These are phyloP conservation scores for Rhododendron mucronatum DNA, from an alignment of 148 eudicot species.

Conservation along the genomic window DNA sequence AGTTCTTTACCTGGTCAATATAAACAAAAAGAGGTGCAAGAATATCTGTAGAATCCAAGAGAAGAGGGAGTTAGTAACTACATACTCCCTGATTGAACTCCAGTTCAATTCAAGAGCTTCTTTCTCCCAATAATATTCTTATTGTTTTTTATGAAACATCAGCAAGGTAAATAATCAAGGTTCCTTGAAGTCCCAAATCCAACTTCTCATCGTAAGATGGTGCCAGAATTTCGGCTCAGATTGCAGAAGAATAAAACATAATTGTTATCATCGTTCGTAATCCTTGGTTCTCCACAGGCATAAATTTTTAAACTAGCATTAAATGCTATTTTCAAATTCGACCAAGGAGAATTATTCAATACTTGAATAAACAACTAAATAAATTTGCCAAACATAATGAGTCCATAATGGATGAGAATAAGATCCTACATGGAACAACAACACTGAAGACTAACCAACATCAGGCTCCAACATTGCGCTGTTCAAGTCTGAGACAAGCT, in stretches of 20 bases:
- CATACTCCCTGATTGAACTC: neutral
- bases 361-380: neutral
- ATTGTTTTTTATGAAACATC: neutral
- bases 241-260: neutral
- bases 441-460: slow-evolving; percentile 58
- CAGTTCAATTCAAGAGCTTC: neutral
- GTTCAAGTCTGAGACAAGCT: slow-evolving; percentile 87
- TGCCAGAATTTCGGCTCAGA: neutral
- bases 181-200: neutral
- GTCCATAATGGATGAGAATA: neutral
- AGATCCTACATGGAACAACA: neutral
- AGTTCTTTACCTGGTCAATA: slow-evolving; percentile 80
- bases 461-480: slow-evolving; percentile 81
- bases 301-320: neutral
- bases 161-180: neutral
- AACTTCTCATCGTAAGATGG: neutral
- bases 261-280: neutral
- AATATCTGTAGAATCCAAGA: slow-evolving; percentile 52
- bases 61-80: neutral
- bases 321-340: neutral
- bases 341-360: neutral
- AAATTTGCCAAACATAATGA: neutral
- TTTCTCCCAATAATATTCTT: neutral
- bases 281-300: neutral
- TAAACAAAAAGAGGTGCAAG: slow-evolving; percentile 90